These are phyloP conservation scores for Rhododendron williamsianum DNA, from an alignment of 148 eudicot species.

Conservation along the genomic window DNA sequence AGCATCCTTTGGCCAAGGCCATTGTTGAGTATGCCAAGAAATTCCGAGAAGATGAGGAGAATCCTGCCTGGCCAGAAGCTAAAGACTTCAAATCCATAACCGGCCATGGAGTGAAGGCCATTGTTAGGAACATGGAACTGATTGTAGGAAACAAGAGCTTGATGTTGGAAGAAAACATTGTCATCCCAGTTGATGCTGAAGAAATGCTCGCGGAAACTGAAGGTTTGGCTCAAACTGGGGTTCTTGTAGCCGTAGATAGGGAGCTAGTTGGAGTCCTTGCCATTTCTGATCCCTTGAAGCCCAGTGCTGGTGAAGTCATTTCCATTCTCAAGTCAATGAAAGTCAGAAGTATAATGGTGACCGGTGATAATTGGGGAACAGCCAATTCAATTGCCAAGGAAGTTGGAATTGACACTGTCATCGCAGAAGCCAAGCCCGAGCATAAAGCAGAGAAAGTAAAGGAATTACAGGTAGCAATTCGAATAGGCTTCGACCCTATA, in stretches of 20 bases:
- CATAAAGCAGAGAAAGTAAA: constrained; percentile 67
- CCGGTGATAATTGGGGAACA: constrained; percentile 7
- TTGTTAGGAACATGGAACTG: constrained; percentile 37
- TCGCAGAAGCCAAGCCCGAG: constrained; percentile 87
- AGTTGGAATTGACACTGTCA: constrained; percentile 22
- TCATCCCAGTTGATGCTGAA: constrained; percentile 54
- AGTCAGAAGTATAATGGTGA: constrained; percentile 3
- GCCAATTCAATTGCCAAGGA: constrained; percentile 28
- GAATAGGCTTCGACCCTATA: not conserved
- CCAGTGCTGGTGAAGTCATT: not conserved
- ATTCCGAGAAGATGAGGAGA: not conserved
- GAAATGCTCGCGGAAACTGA: constrained; percentile 59
- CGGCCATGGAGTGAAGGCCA: constrained; percentile 2
- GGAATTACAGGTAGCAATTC: constrained; percentile 63
- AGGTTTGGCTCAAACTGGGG: constrained; percentile 5
- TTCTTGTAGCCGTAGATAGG: constrained; percentile 4
- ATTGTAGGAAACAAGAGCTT: constrained; percentile 73
- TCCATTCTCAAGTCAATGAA: constrained; percentile 20
- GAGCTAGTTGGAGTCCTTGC: not conserved
- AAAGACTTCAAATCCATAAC: not conserved
- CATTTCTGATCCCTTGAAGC: constrained; percentile 8
- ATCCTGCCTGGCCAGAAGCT: constrained; percentile 18
- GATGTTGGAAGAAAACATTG: constrained; percentile 47
- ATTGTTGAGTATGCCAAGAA: constrained; percentile 3
- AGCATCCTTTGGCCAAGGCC: constrained; percentile 8